phyloP scores from a whole-genome alignment of 352 stramenopile species.

The Aphanomyces cochlioides region DNA sequence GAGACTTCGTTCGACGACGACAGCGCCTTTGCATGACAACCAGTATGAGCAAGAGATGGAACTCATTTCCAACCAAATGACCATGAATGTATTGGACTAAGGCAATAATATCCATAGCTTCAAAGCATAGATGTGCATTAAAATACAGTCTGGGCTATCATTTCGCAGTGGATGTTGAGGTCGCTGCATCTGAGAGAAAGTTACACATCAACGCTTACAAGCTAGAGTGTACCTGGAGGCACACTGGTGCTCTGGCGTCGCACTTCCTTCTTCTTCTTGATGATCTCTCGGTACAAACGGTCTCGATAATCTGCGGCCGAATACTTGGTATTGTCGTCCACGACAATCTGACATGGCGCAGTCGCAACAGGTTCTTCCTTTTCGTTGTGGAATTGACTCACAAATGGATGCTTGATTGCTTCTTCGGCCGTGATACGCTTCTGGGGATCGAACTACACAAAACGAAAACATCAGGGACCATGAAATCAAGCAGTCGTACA shows the following conservation, averaged over 20 bases:
- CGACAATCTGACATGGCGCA: slow-evolving; percentile 73
- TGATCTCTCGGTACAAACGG: slow-evolving; percentile 90
- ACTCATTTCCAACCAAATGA: slow-evolving; percentile 32
- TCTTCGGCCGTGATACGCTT: slow-evolving; percentile 86
- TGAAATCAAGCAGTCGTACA: slow-evolving; percentile 35
- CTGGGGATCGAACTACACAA: slow-evolving; percentile 83
- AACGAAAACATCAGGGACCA: not conserved
- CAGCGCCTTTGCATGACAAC: not conserved
- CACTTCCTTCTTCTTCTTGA: slow-evolving; percentile 90
- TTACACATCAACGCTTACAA: not conserved
- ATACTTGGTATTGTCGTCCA: slow-evolving; percentile 95
- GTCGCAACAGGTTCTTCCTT: slow-evolving; percentile 86
- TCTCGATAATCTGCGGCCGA: slow-evolving; percentile 91
- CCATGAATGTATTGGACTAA: slow-evolving; percentile 30
- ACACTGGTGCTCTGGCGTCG: slow-evolving; percentile 40
- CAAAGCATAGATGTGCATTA: not conserved
- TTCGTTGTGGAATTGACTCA: slow-evolving; percentile 94
- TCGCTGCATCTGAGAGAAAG: not conserved
- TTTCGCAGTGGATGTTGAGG: not conserved
- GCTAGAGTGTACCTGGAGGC: slow-evolving; percentile 3
- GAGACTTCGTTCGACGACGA: not conserved
- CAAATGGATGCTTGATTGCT: slow-evolving; percentile 90
- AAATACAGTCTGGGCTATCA: not conserved
- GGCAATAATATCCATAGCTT: not conserved
- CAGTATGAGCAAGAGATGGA: slow-evolving; percentile 29